Percentiles rank a stretch among this genome's conserved stretches.
Conservation (phyloP, 1,139 yeast genomes). For the Petasospora rhodanensis region DNA sequence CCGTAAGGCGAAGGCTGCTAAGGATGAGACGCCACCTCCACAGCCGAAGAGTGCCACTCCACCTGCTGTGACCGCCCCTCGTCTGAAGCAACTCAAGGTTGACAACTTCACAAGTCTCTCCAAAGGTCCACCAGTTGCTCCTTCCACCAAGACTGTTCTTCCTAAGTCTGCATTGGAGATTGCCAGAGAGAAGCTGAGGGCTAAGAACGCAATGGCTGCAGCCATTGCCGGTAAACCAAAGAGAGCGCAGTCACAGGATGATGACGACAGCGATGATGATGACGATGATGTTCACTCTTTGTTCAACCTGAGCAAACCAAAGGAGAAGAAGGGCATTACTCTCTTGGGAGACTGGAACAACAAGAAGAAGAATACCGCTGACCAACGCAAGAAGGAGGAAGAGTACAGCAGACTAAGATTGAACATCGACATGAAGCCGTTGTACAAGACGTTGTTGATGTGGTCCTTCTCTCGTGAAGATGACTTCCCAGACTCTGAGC, state of each 20-base stretch:
- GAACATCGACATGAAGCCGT: constrained; percentile 71
- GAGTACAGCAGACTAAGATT: constrained; percentile 76
- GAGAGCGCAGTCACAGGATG: constrained; percentile 6
- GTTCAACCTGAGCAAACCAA: constrained; percentile 9
- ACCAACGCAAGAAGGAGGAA: constrained; percentile 57
- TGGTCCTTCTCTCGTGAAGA: constrained; percentile 69
- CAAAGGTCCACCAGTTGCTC: constrained; percentile 27
- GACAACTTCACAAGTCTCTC: constrained; percentile 41
- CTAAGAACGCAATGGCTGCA: constrained; percentile 14
- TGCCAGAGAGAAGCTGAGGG: constrained; percentile 32
- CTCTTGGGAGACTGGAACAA: constrained; percentile 27
- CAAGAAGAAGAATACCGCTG: constrained; percentile 22
- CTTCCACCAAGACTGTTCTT: constrained; percentile 26
- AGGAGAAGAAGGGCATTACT: constrained; percentile 23
- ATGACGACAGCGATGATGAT: constrained; percentile 25
- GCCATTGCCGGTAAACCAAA: constrained; percentile 1
- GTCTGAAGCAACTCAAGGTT: constrained; percentile 43
- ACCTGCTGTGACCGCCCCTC: constrained; percentile 3
- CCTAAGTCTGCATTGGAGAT: constrained; percentile 36
- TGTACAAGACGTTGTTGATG: constrained; percentile 61
- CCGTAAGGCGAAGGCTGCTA: constrained; percentile 28
- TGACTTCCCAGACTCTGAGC: constrained; percentile 53
- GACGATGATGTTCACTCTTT: constrained; percentile 28
- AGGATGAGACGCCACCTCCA: constrained; percentile 6
- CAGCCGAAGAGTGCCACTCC: not conserved